Base-by-base conservation (phyloP, 2,329 filamentous ascomycete species). In the Aspergillus clavatus region DNA sequence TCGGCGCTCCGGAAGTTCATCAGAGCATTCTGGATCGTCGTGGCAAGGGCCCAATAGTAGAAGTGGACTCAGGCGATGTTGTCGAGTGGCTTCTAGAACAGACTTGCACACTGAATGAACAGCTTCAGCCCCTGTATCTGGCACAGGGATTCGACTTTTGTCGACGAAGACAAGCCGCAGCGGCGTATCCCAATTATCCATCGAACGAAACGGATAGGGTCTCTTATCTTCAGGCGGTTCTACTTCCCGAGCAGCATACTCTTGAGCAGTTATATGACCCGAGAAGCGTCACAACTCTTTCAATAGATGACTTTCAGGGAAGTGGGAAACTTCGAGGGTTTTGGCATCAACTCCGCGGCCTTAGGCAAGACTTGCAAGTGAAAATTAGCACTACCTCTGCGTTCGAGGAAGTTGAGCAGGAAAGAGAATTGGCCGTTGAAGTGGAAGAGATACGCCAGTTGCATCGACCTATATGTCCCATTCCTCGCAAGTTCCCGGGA, bases 11-110 rank as follows among this genome's bases (percentile, higher is more conserved):
- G 0, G 81, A 85, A 54, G 81, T 84, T 0, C 72, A 83, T 27
- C 76, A 80, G 22, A 82, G 76, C 48, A 83, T 86, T 26, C 53
- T 76, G 0, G 76, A 82, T 44, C n/a, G n/a, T n/a, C n/a, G n/a
- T 40, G 74, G 0, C 58, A 67, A 11, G 45, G 56, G 0, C 71
- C 72, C 37, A 49, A 56, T 0, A 71, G 72, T 37, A 49, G 36
- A 0, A 18, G 40, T 0, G 22, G 62, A 76, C 41, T 81, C 78
- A 0, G 57, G 58, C 2, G 72, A 82, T 43, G 76, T 82, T 7
- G 65, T 85, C 1, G 55, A 59, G 3, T 86, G 83, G 83, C 71
- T 86, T 0, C 68, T 87, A 0, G 72, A 83, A 35, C 79, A 85
- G 43, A 84, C 81, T 0, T 87, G 83, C 46, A 61, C 67, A 6